A percentile compares a stretch with the other conserved stretches of the same genome.
Evolutionary conservation across 108 stramenopile species (phyloP).

Genomic region (Cyclotella kingstonii): DNA sequence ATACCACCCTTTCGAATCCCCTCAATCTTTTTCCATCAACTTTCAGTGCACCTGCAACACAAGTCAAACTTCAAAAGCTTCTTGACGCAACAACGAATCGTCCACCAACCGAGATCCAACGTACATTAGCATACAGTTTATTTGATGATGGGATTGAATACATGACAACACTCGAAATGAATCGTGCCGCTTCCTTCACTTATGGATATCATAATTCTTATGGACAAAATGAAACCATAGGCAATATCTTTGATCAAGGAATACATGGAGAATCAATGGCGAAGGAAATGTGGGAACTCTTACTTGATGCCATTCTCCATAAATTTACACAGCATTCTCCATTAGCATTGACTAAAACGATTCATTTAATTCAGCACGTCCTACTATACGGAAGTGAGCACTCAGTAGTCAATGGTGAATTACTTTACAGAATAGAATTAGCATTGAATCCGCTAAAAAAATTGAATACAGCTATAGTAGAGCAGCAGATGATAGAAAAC

Average conservation of each 20-base stretch:
- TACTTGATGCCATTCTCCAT: constrained; percentile 20
- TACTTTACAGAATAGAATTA: constrained; percentile 37
- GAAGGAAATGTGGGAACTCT: constrained; percentile 25
- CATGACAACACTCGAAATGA: constrained; percentile 42
- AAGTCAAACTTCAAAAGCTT: constrained; percentile 22
- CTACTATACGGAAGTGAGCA: constrained; percentile 25
- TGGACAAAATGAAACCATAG: constrained; percentile 9
- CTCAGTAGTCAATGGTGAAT: constrained; percentile 16
- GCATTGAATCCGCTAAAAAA: constrained; percentile 25
- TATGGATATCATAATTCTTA: constrained; percentile 27
- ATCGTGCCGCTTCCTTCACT: constrained; percentile 41
- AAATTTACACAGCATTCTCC: constrained; percentile 24
- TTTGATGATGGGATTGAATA: constrained; percentile 33
- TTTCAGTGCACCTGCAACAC: constrained; percentile 2
- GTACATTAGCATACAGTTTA: constrained; percentile 8
- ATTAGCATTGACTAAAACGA: constrained; percentile 30
- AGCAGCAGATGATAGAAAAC: constrained; percentile 27
- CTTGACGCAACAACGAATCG: constrained; percentile 14
- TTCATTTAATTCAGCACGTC: constrained; percentile 33
- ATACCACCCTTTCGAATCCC: constrained; percentile 13
- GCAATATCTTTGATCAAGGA: constrained; percentile 1
- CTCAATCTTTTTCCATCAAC: constrained; percentile 35
- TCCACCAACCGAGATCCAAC: constrained; percentile 35
- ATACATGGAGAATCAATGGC: constrained; percentile 25
- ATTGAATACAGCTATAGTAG: constrained; percentile 40